Conservation (phyloP, 352 stramenopile species). For the Phytophthora idaei region DNA sequence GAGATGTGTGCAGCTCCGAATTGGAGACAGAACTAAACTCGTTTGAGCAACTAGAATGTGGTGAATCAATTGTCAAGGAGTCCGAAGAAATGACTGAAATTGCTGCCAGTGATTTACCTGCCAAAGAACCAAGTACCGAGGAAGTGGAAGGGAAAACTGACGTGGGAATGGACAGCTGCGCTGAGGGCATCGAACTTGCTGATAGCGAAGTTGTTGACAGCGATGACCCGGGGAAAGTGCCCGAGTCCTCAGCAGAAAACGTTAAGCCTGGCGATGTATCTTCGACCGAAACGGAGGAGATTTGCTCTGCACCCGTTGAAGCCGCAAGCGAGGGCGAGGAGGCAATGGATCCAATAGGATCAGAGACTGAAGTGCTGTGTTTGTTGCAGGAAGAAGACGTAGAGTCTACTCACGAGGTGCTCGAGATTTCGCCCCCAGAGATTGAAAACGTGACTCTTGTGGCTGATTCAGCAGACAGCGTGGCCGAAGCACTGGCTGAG, state of each 20-base stretch:
- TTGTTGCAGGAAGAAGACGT: not conserved
- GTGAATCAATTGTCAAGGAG: not conserved
- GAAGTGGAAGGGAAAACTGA: not conserved
- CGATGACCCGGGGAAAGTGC: not conserved
- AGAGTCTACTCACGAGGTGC: not conserved
- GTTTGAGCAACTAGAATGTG: not conserved
- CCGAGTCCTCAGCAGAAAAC: not conserved
- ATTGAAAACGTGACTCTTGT: not conserved
- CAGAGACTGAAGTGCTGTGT: not conserved
- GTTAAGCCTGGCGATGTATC: not conserved
- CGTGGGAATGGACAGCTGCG: not conserved
- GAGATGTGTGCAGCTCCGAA: not conserved
- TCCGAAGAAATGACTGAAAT: not conserved
- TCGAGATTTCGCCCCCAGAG: not conserved
- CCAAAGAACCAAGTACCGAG: not conserved
- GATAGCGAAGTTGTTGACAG: not conserved
- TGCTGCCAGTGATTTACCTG: not conserved
- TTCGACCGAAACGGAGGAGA: not conserved
- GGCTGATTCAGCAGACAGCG: not conserved
- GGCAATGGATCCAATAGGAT: not conserved
- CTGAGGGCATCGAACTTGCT: not conserved
- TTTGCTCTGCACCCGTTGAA: not conserved
- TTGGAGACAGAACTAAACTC: not conserved
- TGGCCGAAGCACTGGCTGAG: constrained; percentile 1
- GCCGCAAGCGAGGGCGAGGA: not conserved